Conservation (phyloP, 2,329 filamentous ascomycete species). For the Tolypocladium ovalisporum region DNA sequence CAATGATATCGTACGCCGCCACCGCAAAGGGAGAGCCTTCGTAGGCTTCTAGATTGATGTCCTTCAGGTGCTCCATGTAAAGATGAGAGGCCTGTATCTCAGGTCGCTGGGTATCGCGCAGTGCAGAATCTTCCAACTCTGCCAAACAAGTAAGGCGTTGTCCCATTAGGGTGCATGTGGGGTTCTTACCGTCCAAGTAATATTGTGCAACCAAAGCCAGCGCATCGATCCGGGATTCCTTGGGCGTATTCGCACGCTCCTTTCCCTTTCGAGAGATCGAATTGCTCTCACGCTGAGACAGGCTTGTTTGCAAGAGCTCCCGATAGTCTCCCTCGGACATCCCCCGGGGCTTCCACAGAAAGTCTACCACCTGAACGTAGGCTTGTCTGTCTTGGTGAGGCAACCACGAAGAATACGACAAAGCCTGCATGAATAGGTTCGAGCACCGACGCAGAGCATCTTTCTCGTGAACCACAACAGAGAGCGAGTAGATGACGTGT, state of each 20-base stretch:
- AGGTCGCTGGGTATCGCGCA: slow-evolving; percentile 16
- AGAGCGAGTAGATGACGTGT: slow-evolving; percentile 40
- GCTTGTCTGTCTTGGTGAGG: slow-evolving; percentile 20
- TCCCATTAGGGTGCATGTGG: not conserved
- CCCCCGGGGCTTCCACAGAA: slow-evolving; percentile 36
- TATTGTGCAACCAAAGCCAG: slow-evolving; percentile 30
- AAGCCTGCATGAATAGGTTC: slow-evolving; percentile 34
- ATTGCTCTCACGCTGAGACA: slow-evolving; percentile 7
- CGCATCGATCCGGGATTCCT: slow-evolving; percentile 18
- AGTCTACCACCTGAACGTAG: slow-evolving; percentile 32
- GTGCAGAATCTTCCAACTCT: slow-evolving; percentile 37
- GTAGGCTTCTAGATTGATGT: slow-evolving; percentile 14
- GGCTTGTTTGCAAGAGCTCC: slow-evolving; percentile 13
- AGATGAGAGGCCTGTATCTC: slow-evolving; percentile 30
- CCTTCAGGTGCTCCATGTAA: slow-evolving; percentile 28
- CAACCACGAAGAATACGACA: slow-evolving; percentile 32
- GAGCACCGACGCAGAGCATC: slow-evolving; percentile 22
- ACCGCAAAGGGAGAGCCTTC: slow-evolving; percentile 21
- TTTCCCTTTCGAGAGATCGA: slow-evolving; percentile 30
- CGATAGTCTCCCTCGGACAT: slow-evolving; percentile 18
- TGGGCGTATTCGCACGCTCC: slow-evolving; percentile 14
- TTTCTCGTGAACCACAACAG: slow-evolving; percentile 32
- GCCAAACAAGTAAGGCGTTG: not conserved
- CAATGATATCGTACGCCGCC: slow-evolving; percentile 25
- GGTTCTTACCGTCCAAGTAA: slow-evolving; percentile 39